These are phyloP conservation scores for Colletotrichum kahawae DNA, from an alignment of 2,329 filamentous ascomycete genomes.

Conservation along the genomic window DNA sequence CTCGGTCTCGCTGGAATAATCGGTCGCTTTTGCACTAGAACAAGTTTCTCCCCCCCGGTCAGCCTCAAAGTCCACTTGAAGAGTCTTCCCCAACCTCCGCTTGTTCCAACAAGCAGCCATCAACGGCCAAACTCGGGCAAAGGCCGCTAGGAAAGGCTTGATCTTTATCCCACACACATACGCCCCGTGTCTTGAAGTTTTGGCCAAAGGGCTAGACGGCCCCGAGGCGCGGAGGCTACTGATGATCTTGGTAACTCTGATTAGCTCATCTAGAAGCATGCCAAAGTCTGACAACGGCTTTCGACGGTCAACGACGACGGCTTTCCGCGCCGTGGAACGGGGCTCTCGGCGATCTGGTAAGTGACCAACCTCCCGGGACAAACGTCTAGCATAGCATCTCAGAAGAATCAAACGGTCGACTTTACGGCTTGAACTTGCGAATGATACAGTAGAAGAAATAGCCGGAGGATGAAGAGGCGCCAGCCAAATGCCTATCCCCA, in stretches of 20 bases:
- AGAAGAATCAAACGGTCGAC: neutral
- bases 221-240: neutral
- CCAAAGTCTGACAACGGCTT: neutral
- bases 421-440: neutral
- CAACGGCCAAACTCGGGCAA: neutral
- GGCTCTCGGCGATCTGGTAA: neutral
- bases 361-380: neutral
- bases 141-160: neutral
- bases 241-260: neutral
- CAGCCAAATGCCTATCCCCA: neutral
- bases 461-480: neutral
- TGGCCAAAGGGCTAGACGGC: neutral
- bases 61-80: neutral
- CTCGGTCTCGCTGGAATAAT: neutral
- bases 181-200: neutral
- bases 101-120: neutral
- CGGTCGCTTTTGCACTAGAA: neutral
- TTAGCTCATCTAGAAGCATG: neutral
- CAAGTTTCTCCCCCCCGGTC: neutral
- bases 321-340: neutral
- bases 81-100: neutral
- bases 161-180: neutral
- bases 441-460: neutral
- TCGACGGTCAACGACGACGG: neutral
- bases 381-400: neutral